A percentile compares a stretch with the other conserved stretches of the same genome.
These are phyloP conservation scores for Arabidopsis arenosa DNA, from an alignment of 345 rosid species.

Conservation along the genomic window DNA sequence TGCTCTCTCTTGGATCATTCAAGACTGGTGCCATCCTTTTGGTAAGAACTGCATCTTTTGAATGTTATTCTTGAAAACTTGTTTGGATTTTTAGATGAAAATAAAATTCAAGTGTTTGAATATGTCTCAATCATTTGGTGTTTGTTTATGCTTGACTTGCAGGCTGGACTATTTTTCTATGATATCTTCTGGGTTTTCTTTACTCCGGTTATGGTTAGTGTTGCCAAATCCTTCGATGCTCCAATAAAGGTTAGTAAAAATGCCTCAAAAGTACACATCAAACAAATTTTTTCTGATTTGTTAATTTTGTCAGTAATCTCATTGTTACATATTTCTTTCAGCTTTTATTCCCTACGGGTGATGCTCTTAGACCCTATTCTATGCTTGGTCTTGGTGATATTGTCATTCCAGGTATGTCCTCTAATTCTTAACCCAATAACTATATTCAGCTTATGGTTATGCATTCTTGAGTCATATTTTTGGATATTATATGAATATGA, in stretches of 20 bases:
- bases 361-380: constrained; percentile 80
- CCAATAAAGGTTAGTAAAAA: constrained; percentile 86
- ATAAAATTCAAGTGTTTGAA: not conserved
- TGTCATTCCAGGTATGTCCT: constrained; percentile 88
- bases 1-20: constrained; percentile 98
- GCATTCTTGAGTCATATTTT: constrained; percentile 1
- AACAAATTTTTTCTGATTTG: not conserved
- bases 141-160: constrained; percentile 36
- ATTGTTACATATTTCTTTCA: constrained; percentile 41
- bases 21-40: constrained; percentile 97
- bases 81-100: not conserved
- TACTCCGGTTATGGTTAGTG: constrained; percentile 99
- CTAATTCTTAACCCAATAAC: not conserved
- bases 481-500: constrained; percentile 11
- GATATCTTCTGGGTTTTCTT: constrained; percentile 99
- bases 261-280: not conserved
- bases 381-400: constrained; percentile 99
- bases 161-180: constrained; percentile 97
- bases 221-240: constrained; percentile 98
- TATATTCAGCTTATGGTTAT: not conserved
- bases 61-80: constrained; percentile 11
- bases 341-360: constrained; percentile 96
- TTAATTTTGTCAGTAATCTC: not conserved
- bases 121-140: constrained; percentile 14
- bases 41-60: constrained; percentile 54